Base-by-base conservation (phyloP, 371 early-diverging fungal species). In the Mortierella sp. region DNA sequence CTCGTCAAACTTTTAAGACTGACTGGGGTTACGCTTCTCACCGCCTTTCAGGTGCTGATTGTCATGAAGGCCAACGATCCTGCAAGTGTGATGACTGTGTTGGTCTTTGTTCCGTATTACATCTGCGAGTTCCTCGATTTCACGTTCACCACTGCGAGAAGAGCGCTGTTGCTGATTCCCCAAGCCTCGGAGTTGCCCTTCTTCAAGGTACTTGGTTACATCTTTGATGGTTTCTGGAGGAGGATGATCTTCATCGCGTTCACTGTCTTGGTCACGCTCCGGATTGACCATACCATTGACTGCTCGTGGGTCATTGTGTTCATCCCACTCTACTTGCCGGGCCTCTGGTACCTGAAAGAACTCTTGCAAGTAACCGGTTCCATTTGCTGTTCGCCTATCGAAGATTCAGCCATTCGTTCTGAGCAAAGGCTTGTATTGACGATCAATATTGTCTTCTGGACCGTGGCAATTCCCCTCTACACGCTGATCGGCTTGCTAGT, bases 261-360 rank as follows among this genome's bases (percentile, higher is more conserved):
- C 55, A 83, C 84, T 34, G 64, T 91, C 13, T 74, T 95, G 26
- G 79, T 95, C 6, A 81, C 86, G 28, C 65, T 87, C 21, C 86
- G 88, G 41, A 81, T 92, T 59, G 87, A 90, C 76, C 71, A 78
- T 12, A 48, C 79, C 14, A 81, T 87, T 54, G 76, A 68, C 10
- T 85, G 83, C 62, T 85, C 86, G n/a, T 93, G 94, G 94, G 88
- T 71, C 0, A 55, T 92, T n/a, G 85, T 93, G 13, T 95, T 96
- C 71, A 85, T 89, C 21, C 96, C 96, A 0, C 64, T 88, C 12
- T 95, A 93, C 68, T 67, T 94, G 23, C 80, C 87, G 21, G 89
- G 86, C 6, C 49, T 89, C 61, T 85, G 87, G 67, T 89, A 87
- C 69, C 10, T 34, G 34, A 34, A 34, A 34, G 10, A 10, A 7